Base-by-base conservation (phyloP, 2,329 filamentous ascomycete species). In the Fusarium secorum region DNA sequence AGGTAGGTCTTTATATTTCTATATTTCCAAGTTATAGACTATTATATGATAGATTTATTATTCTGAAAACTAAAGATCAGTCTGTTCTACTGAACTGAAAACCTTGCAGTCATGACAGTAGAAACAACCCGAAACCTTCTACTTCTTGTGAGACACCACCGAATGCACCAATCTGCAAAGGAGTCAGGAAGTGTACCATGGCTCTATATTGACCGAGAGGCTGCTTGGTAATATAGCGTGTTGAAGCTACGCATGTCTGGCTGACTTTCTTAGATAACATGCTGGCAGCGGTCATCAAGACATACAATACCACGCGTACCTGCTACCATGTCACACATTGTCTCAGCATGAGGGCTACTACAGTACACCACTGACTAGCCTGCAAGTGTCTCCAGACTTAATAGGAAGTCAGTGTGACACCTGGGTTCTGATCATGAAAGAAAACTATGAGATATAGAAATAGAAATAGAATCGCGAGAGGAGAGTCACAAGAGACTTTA, bases 191-290 rank as follows among this genome's bases (percentile, higher is more conserved):
- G 4, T 39, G 6, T n/a, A 14, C 7, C 20, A 7, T 14, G 6
- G 4, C 15, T 17, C 14, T 41, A 11, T 14, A 11, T 11, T 22
- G 9, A 1, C 10, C 3, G 0, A 22, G n/a, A 11, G 0, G 13
- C 9, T 15, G 20, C 3, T 39, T 15, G 8, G 17, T 10, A 18
- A 11, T 2, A 18, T 18, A 15, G 20, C 20, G 11, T 39, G 7
- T 5, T 39, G 0, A n/a, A 41, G 5, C 14, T 7, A 14, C 14
- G 1, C 5, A 11, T 2, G 5, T 15, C 2, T 15, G 2, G 11
- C 14, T 10, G n/a, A 1, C 9, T 11, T 14, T 15, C 1, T 22
- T 3, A 22, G 5, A 7, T 15, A 17, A 6, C 0, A 7, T 41
- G 10, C 38, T 11, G 5, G 38, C 14, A 7, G 36, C 7, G 1